Conservation (phyloP, 2,329 filamentous ascomycete species). For the Microsporum audouinii region DNA sequence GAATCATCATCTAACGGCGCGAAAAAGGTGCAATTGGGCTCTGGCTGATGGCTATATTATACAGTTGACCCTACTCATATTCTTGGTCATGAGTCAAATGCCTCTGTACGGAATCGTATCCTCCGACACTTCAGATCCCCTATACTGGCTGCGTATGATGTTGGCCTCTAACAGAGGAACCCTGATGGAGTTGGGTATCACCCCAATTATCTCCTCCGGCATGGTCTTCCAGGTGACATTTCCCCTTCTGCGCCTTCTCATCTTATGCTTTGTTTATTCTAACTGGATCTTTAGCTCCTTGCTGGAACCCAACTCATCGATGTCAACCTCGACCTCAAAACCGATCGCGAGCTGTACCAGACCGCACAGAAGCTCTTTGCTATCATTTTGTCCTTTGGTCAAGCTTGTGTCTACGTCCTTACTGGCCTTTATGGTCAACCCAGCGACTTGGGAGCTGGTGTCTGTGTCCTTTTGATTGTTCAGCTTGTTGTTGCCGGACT, state of each 20-base stretch:
- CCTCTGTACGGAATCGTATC: slow-evolving; percentile 98
- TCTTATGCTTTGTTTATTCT: background rate
- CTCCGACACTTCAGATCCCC: slow-evolving; percentile 91
- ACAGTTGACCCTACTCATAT: slow-evolving; percentile 82
- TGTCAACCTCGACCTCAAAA: slow-evolving; percentile 99
- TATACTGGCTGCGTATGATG: slow-evolving; percentile 99
- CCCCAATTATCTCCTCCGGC: slow-evolving; percentile 97
- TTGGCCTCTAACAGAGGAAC: slow-evolving; percentile 97
- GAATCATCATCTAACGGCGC: background rate
- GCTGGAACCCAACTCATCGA: slow-evolving; percentile 99
- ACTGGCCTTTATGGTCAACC: slow-evolving; percentile 96
- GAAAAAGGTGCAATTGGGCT: background rate
- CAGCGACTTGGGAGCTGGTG: slow-evolving; percentile 90
- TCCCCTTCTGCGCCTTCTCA: background rate
- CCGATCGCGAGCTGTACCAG: slow-evolving; percentile 98
- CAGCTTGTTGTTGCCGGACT: slow-evolving; percentile 95
- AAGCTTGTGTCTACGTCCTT: slow-evolving; percentile 96
- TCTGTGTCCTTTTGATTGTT: slow-evolving; percentile 95
- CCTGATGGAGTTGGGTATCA: slow-evolving; percentile 92
- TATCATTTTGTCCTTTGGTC: slow-evolving; percentile 93
- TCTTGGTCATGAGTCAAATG: slow-evolving; percentile 99
- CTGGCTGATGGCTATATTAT: slow-evolving; percentile 8
- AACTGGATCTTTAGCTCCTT: slow-evolving; percentile 53
- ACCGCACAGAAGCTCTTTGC: slow-evolving; percentile 98
- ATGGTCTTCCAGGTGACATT: slow-evolving; percentile 85